Evolutionary conservation across 257 asterid genomes (phyloP).

Genomic region (Jacaranda mimosifolia): DNA sequence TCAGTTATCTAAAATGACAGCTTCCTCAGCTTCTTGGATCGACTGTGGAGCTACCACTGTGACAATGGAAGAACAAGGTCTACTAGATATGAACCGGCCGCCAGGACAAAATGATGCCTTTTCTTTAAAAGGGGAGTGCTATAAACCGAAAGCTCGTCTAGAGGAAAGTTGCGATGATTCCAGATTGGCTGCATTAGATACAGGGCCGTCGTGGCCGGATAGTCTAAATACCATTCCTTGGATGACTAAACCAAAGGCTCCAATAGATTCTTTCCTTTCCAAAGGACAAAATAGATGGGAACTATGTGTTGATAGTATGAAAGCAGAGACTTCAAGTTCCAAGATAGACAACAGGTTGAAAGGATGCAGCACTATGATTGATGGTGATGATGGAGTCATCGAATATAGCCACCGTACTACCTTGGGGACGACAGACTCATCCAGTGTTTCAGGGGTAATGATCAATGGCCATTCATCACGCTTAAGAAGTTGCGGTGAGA

Average conservation of each 20-base stretch:
- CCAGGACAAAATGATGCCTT: background rate
- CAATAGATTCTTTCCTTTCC: too few species aligned
- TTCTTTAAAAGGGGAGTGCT: conserved; percentile 30
- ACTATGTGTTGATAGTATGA: too few species aligned
- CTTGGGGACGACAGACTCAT: conserved; percentile 57
- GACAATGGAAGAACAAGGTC: conserved; percentile 50
- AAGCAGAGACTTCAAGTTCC: conserved; percentile 41
- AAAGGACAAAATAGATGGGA: too few species aligned
- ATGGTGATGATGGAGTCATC: conserved; percentile 29
- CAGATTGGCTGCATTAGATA: conserved; percentile 48
- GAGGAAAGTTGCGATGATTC: conserved; percentile 31
- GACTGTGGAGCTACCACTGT: conserved; percentile 33
- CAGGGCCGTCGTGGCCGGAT: conserved; percentile 42
- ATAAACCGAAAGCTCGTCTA: conserved; percentile 9
- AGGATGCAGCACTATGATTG: conserved; percentile 29
- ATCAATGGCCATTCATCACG: conserved; percentile 56
- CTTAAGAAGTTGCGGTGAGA: conserved; percentile 44
- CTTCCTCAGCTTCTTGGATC: conserved; percentile 33
- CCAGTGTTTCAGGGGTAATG: conserved; percentile 45
- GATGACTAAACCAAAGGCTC: conserved; percentile 34
- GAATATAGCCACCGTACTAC: conserved; percentile 50
- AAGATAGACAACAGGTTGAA: conserved; percentile 22
- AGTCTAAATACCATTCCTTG: conserved; percentile 41
- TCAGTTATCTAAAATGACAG: conserved; percentile 28
- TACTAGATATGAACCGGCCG: conserved; percentile 33